Base-by-base conservation (phyloP, 2,329 filamentous ascomycete species). In the Cordyceps sp. region DNA sequence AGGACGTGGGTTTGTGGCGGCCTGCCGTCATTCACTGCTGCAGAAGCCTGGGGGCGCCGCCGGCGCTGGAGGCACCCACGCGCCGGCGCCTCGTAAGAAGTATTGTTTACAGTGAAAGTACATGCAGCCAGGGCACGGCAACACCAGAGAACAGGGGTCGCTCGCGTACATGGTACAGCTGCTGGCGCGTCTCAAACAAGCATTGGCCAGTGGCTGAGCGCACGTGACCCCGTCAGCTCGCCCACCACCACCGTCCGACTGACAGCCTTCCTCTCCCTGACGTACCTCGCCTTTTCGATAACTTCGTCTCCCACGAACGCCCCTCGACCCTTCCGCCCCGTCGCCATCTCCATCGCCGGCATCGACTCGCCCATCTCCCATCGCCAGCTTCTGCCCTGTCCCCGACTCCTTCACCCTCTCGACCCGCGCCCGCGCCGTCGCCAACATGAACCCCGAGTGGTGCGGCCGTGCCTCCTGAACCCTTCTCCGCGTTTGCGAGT, bases 371-470 rank as follows among this genome's bases (percentile, higher is more conserved):
- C 8, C 17, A 15, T 7, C 15, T 17, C 21, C 3, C 13, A 10
- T 13, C 16, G 10, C 26, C 26, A n/a, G n/a, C n/a, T n/a, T 15
- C 13, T 6, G 10, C 6, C 14, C 26, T 15, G 4, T 6, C n/a
- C 6, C n/a, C 15, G 3, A 4, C 26, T 17, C n/a, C 15, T 15
- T 29, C 10, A 16, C 6, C 15, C 14, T 29, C 15, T 29, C 13
- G 26, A n/a, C 35, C 28, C 25, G 21, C 32, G 23, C 34, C 37
- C 35, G 37, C 36, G 31, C 19, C 35, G 14, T 21, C 33, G 17
- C 18, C 68, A 82, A 49, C 55, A 90, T 90, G 82, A 90, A 90
- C 70, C 82, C 82, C 56, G 82, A 90, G 82, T 90, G 71, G 82
- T 90, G 76, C 55, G 80, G 75, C 10, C 12, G 10, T 49, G 42